Conservation (phyloP, 2,329 filamentous ascomycete species). For the Pseudogymnoascus sp. region DNA sequence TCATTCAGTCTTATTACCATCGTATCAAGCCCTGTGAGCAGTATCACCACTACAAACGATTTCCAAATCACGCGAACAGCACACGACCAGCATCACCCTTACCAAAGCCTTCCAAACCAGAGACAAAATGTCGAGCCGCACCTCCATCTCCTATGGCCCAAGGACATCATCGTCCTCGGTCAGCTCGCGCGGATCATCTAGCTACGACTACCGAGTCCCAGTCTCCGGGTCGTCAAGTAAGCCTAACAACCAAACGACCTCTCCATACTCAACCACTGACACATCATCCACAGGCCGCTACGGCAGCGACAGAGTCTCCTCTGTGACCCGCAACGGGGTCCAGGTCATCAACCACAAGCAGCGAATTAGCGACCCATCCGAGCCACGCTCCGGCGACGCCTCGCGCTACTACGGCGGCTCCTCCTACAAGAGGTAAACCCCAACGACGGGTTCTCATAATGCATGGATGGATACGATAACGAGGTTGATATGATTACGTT, state of each 20-base stretch:
- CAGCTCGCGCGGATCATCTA: neutral
- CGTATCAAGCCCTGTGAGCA: neutral
- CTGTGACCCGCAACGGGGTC: constrained; percentile 4
- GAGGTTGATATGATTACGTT: neutral
- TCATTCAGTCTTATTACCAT: neutral
- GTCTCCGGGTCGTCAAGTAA: neutral
- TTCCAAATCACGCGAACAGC: neutral
- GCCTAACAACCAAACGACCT: neutral
- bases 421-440: neutral
- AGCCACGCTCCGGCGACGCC: neutral
- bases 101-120: neutral
- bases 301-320: neutral
- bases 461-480: neutral
- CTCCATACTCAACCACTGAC: neutral
- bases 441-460: neutral
- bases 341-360: constrained; percentile 8
- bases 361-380: neutral
- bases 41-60: neutral
- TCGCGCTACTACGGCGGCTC: neutral
- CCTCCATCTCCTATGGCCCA: neutral
- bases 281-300: neutral
- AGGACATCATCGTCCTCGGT: neutral
- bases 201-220: neutral
- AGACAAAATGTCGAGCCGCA: neutral
- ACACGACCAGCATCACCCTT: neutral